phyloP scores from a whole-genome alignment of 495 filamentous ascomycete genomes.

The Hypoxylon fragiforme region DNA sequence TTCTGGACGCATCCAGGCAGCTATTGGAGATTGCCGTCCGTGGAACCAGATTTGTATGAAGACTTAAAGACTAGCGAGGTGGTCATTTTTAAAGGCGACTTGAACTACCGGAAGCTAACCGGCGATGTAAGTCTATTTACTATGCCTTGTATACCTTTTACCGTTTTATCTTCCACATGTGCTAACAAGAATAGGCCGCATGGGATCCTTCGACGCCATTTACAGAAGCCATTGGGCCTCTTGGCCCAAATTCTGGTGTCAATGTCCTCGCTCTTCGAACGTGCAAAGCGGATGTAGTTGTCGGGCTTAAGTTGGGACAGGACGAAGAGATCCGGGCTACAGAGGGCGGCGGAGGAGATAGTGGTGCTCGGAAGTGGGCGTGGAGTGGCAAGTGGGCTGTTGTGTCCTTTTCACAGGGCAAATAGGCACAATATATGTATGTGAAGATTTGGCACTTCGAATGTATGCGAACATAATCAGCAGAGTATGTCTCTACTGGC shows the following conservation, averaged over 20 bases:
- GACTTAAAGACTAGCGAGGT: slow-evolving; percentile 84
- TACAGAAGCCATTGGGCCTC: slow-evolving; percentile 78
- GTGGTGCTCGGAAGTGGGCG: slow-evolving; percentile 83
- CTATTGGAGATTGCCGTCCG: slow-evolving; percentile 81
- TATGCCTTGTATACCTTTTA: neutral
- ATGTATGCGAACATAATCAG: slow-evolving; percentile 8
- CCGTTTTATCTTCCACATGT: slow-evolving; percentile 20
- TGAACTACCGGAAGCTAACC: slow-evolving; percentile 92
- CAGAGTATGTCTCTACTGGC: slow-evolving; percentile 10
- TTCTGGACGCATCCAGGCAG: slow-evolving; percentile 89
- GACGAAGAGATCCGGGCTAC: slow-evolving; percentile 75
- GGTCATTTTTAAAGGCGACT: slow-evolving; percentile 95
- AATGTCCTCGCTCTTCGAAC: slow-evolving; percentile 85
- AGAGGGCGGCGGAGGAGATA: slow-evolving; percentile 69
- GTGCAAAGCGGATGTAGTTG: slow-evolving; percentile 93
- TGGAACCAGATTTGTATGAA: slow-evolving; percentile 66
- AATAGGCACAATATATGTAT: slow-evolving; percentile 16
- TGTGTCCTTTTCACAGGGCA: slow-evolving; percentile 71
- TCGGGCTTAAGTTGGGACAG: slow-evolving; percentile 76
- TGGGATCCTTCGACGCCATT: slow-evolving; percentile 93
- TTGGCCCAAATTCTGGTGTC: slow-evolving; percentile 78
- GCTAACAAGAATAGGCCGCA: slow-evolving; percentile 55
- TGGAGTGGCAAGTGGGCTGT: slow-evolving; percentile 98
- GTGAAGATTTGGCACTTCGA: neutral
- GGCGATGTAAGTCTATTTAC: slow-evolving; percentile 69